These are phyloP conservation scores for Nitzschia sp. DNA, from an alignment of 108 stramenopile species.

Conservation along the genomic window DNA sequence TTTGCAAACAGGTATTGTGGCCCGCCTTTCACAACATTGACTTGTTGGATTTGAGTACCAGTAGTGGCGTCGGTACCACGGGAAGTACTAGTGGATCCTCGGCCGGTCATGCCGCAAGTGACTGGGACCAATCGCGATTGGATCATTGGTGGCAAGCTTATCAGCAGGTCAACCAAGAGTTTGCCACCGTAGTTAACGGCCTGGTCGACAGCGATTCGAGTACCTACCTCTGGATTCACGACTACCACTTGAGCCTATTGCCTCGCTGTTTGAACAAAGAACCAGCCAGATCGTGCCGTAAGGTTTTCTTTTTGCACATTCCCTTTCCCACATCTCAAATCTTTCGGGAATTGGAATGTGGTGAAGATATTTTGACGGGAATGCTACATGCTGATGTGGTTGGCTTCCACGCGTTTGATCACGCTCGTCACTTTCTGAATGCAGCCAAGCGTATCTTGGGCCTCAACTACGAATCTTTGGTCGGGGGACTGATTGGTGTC, in stretches of 20 bases:
- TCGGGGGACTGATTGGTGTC: conserved; percentile 96
- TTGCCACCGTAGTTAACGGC: conserved; percentile 66
- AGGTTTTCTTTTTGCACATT: conserved; percentile 98
- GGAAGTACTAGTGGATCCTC: conserved; percentile 13
- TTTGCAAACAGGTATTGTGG: conserved; percentile 98
- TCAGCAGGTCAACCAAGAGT: conserved; percentile 78
- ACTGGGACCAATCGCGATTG: conserved; percentile 88
- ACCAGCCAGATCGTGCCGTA: conserved; percentile 47
- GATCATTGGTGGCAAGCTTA: conserved; percentile 92
- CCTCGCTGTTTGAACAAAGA: conserved; percentile 74
- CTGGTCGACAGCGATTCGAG: conserved; percentile 41
- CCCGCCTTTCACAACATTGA: conserved; percentile 98
- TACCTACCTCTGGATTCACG: conserved; percentile 92
- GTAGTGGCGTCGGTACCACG: conserved; percentile 34
- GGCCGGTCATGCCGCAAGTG: conserved; percentile 30
- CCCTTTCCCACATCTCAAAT: conserved; percentile 99
- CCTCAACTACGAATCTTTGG: conserved; percentile 83
- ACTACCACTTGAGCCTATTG: conserved; percentile 97
- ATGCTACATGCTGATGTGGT: conserved; percentile 98
- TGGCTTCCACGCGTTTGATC: conserved; percentile 99
- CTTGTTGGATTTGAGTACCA: conserved; percentile 76
- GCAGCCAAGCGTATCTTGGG: conserved; percentile 98
- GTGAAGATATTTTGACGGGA: conserved; percentile 91
- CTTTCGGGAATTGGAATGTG: conserved; percentile 95
- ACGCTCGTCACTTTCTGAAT: conserved; percentile 99